Conservation (phyloP, 2,329 filamentous ascomycete genomes). For the Macrophomina phaseolina region DNA sequence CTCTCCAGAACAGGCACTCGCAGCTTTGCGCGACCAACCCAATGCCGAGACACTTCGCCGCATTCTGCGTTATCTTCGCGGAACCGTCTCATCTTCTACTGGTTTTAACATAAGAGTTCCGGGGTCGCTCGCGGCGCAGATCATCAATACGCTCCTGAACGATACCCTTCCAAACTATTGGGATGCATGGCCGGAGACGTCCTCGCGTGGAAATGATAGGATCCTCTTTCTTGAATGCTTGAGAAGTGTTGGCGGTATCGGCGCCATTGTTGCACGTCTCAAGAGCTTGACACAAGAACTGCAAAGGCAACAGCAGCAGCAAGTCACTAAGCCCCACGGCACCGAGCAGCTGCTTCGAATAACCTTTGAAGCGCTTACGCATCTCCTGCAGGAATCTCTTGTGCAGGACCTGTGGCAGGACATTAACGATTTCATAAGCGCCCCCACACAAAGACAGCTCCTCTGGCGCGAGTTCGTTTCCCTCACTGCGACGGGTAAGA, state of each 20-base stretch:
- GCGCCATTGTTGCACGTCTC: constrained; percentile 74
- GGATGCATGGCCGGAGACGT: constrained; percentile 56
- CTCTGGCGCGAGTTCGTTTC: constrained; percentile 69
- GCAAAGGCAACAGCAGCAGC: constrained; percentile 41
- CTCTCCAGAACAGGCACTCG: constrained; percentile 59
- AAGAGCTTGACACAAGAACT: constrained; percentile 59
- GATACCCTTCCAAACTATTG: constrained; percentile 85
- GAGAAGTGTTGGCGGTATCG: constrained; percentile 75
- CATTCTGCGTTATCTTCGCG: constrained; percentile 60
- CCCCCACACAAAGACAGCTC: constrained; percentile 54
- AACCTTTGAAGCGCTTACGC: constrained; percentile 49
- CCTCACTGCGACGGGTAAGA: constrained; percentile 64
- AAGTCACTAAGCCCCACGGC: constrained; percentile 21
- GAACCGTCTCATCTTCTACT: constrained; percentile 33
- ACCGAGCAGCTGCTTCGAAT: constrained; percentile 44
- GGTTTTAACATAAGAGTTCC: constrained; percentile 66
- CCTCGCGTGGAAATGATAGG: neutral
- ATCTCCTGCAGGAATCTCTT: neutral
- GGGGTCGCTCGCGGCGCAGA: constrained; percentile 71
- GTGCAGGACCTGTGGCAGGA: constrained; percentile 51
- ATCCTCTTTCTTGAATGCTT: constrained; percentile 67
- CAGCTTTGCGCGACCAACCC: constrained; percentile 66
- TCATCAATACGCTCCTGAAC: constrained; percentile 75
- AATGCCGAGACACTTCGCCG: constrained; percentile 62
- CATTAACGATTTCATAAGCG: constrained; percentile 48